Percentiles rank a stretch among this genome's conserved stretches.
phyloP scores from a whole-genome alignment of 2,329 filamentous ascomycete genomes.

The Aspergillus viridinutans region DNA sequence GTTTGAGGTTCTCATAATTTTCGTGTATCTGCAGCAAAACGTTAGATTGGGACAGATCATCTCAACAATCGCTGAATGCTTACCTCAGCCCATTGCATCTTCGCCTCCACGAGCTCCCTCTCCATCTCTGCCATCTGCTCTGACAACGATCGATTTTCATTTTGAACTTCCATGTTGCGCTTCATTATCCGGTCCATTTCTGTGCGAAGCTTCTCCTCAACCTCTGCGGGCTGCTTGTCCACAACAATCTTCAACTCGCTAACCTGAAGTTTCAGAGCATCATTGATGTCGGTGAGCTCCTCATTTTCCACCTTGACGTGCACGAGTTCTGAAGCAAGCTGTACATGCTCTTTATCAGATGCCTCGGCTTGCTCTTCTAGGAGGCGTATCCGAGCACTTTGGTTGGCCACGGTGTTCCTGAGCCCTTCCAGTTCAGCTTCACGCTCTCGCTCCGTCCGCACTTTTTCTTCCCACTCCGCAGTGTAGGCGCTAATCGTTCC shows the following conservation, averaged over 20 bases:
- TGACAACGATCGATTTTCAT: conserved; percentile 83
- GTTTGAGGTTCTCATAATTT: conserved; percentile 65
- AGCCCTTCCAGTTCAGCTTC: conserved; percentile 76
- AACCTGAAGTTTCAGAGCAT: conserved; percentile 79
- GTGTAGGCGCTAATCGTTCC: conserved; percentile 78
- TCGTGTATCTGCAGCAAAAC: conserved; percentile 57
- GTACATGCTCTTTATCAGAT: conserved; percentile 84
- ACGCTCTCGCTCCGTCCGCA: conserved; percentile 72
- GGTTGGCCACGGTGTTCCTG: conserved; percentile 60
- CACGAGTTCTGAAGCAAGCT: conserved; percentile 85
- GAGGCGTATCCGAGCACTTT: conserved; percentile 72
- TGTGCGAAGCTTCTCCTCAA: conserved; percentile 73
- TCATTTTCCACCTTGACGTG: conserved; percentile 92
- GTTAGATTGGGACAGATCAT: conserved; percentile 5
- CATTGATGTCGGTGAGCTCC: conserved; percentile 81
- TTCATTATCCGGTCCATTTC: conserved; percentile 93
- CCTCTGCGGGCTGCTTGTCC: conserved; percentile 81
- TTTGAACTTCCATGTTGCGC: conserved; percentile 87
- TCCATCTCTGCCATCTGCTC: conserved; percentile 90
- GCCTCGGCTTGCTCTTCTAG: conserved; percentile 85
- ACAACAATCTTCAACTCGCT: conserved; percentile 80
- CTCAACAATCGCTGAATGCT: conserved; percentile 27
- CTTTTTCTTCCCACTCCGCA: conserved; percentile 88
- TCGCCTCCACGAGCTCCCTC: conserved; percentile 84
- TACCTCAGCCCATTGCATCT: conserved; percentile 95